Evolutionary conservation across 164 flowering plant genomes (phyloP).

Genomic region (Dillenia suffruticosa): DNA sequence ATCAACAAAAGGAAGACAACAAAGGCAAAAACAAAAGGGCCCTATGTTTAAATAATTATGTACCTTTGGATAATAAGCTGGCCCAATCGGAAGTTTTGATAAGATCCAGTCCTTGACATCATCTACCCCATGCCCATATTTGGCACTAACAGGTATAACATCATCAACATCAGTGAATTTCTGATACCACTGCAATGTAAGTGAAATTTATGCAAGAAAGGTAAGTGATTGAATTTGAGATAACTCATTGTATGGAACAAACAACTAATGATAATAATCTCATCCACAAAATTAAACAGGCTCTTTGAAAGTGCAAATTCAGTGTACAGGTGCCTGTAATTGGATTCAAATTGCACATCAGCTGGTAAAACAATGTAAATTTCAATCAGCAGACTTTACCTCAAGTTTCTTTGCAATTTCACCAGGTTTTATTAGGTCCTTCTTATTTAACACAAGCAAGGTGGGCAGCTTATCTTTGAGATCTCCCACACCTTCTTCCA

Average conservation of each 20-base stretch:
- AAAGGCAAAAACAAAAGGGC: too few species aligned
- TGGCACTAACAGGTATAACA: conserved; percentile 97
- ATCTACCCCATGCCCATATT: conserved; percentile 92
- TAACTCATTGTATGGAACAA: too few species aligned
- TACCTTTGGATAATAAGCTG: conserved; percentile 94
- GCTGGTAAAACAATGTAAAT: too few species aligned
- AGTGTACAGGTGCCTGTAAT: too few species aligned
- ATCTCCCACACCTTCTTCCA: conserved; percentile 72
- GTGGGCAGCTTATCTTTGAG: conserved; percentile 58
- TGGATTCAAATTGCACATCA: too few species aligned
- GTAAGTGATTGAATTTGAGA: too few species aligned
- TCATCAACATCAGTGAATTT: conserved; percentile 88
- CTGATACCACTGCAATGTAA: conserved; percentile 81
- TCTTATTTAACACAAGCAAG: conserved; percentile 86
- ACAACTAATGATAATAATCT: too few species aligned
- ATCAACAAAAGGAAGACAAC: too few species aligned
- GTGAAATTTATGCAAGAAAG: not conserved
- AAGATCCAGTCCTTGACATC: conserved; percentile 93
- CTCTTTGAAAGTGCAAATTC: too few species aligned
- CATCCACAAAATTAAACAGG: too few species aligned
- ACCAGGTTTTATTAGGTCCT: conserved; percentile 93
- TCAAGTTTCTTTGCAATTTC: conserved; percentile 91
- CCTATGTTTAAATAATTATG: not conserved
- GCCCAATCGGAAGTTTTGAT: conserved; percentile 90
- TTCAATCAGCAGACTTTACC: conserved; percentile 33